Base-by-base conservation (phyloP, 192 early-diverging fungal species). In the Spizellomyces punctatus region DNA sequence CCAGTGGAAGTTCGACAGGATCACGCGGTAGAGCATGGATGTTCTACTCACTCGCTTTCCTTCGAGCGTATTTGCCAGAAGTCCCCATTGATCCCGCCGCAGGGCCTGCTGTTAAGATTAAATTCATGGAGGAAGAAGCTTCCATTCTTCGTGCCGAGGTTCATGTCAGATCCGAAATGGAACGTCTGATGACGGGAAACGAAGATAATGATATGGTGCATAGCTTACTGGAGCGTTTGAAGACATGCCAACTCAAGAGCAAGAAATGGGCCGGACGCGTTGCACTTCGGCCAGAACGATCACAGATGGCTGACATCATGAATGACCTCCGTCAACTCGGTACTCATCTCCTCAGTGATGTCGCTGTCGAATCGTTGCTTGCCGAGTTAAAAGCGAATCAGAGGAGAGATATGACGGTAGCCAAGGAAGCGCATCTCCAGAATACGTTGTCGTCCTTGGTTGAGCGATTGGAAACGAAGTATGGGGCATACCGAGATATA, bases 71-170 rank as follows among this genome's bases (percentile, higher is more conserved):
- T 54, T 79, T 98, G 36, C 96, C 96, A 6, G 75, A 86, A 36
- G 87, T 92, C 22, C 88, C 92, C 0, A 81, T 92, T 19, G 96
- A 98, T 78, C 95, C 96, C 4, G 94, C 93, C 6, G 83, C 90
- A 5, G 87, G 88, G 66, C 83, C 91, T 0, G 83, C 86, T 19
- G 76, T 89, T 9, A 88, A 86, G 73, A 82, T 90, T 58, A 72
- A 84, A 43, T 88, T 90, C 61, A 75, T 94, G 16, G 82, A 82
- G 47, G 69, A 81, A 59, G 88, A 90, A 54, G 76, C 85, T 12
- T 68, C 75, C 8, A 50, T 69, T 0, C 62, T 87, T 3, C 67
- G 78, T 14, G 79, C 83, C 5, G 87, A 91, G 48, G 85, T 94
- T 12, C 73, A 82, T 4, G 86, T 91, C 2, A 81, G 83, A 41